Base-by-base conservation (phyloP, 208 protist species). In the Leptomonas seymouri region DNA sequence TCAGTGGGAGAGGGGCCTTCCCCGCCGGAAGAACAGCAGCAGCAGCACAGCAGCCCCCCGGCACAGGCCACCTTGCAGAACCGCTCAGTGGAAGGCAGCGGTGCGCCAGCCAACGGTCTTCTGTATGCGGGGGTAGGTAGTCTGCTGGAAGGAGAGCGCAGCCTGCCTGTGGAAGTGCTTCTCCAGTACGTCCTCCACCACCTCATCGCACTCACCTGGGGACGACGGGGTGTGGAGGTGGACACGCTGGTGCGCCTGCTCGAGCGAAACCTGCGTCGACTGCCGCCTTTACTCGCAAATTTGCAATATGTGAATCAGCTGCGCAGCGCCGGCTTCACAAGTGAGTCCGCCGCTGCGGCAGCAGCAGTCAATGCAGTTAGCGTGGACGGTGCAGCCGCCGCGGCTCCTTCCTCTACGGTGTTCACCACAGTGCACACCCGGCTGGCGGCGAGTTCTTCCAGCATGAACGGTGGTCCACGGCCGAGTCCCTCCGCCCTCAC, bases 141-240 rank as follows among this genome's bases (percentile, higher is more conserved):
- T 2, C 42, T 77, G 21, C 59, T 78, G 0, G 60, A 55, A 0
- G 36, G 75, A 8, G 80, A 81, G 25, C 78, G 79, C 28, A 46
- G 59, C 27, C 74, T 94, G 25, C 86, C 89, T 12, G 67, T 85
- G 30, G 78, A 87, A 54, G 82, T 83, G 25, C 73, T 95, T 21
- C 78, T 95, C 60, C 86, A 91, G 68, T 82, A 93, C 69, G 77
- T 86, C 2, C 64, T 92, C 50, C 89, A 95, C 63, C 86, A 91
- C 67, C 31, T 87, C 11, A 76, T 95, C 39, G 85, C 74, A 12
- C 60, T 92, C 49, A 81, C 80, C 39, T 95, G 89, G 89, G 86
- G 86, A 5, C 77, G 67, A n/a, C 53, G 74, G 48, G 80, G 86
- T 0, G 67, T 87, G 7, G 84, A 86, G 44, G 72, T 90, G 39